Base-by-base conservation (phyloP, 2,329 filamentous ascomycete species). In the Trichoderma pleuroti region DNA sequence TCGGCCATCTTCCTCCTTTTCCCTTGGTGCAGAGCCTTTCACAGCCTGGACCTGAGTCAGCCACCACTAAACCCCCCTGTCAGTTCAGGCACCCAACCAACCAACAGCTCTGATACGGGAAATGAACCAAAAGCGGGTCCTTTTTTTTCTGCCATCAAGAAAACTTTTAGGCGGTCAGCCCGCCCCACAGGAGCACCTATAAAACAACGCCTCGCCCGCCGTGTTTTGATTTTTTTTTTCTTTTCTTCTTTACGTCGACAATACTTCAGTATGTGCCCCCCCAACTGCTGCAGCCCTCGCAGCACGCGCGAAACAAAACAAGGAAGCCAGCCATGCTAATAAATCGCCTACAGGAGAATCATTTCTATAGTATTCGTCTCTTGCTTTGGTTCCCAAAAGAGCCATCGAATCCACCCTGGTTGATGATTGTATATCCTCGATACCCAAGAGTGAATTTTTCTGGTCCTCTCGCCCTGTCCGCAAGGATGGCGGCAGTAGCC, bases 281-380 rank as follows among this genome's bases (percentile, higher is more conserved):
- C 78, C 78, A 36, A 78, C 77, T 72, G 59, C 36, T 52, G 57
- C 34, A 36, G 28, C 21, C 8, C 28, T 3, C n/a, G 4, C 36
- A 42, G 36, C 36, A 6, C 14, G 14, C 54, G 1, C 21, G 0
- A 26, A 18, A 56, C n/a, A 5, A 56, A 14, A 14, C 3, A 26
- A 7, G 26, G 14, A 54, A 26, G 16, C 26, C 28, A 52, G 11
- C 21, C 36, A 61, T 73, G 71, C 76, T 78, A 75, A 77, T 74
- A 71, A 72, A 68, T 71, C 49, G 9, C n/a, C 75, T 75, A 74
- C 80, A 85, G 81, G 83, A 93, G 92, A 94, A 95, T 95, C 93
- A 93, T 93, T 97, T 97, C 92, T 97, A 94, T 94, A 97, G 93
- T 94, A 91, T 87, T 93, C 90, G 90, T 94, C 92, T 88, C 87